Percentiles rank a stretch among this genome's conserved stretches.
phyloP scores from a whole-genome alignment of 352 stramenopile species.

The Phytophthora megakarya region DNA sequence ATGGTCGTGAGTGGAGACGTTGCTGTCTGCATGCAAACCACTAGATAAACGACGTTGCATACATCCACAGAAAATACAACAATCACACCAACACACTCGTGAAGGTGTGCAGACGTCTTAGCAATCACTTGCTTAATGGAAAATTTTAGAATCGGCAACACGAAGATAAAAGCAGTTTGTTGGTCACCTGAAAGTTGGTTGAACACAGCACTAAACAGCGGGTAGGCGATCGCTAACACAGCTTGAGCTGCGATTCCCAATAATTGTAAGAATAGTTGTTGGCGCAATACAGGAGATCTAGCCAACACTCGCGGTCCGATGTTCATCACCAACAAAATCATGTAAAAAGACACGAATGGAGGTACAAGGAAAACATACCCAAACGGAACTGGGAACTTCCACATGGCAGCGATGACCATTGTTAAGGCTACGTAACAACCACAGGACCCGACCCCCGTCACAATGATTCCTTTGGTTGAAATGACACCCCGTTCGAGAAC shows the following conservation, averaged over 20 bases:
- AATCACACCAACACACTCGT: slow-evolving; percentile 25
- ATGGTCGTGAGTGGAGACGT: slow-evolving; percentile 16
- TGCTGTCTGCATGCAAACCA: slow-evolving; percentile 31
- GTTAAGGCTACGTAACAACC: slow-evolving; percentile 12
- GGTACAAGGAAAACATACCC: slow-evolving; percentile 17
- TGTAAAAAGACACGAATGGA: slow-evolving; percentile 15
- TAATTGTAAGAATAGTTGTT: slow-evolving; percentile 4
- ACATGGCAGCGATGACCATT: slow-evolving; percentile 10
- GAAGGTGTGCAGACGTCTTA: slow-evolving; percentile 6
- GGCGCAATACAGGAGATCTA: not conserved
- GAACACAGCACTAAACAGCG: slow-evolving; percentile 11
- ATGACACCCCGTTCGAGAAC: slow-evolving; percentile 18
- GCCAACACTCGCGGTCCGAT: slow-evolving; percentile 6
- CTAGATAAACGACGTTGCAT: slow-evolving; percentile 35
- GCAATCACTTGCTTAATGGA: slow-evolving; percentile 27
- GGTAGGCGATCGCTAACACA: slow-evolving; percentile 17
- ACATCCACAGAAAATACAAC: slow-evolving; percentile 38
- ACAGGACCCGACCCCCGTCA: slow-evolving; percentile 11
- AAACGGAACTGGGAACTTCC: slow-evolving; percentile 25
- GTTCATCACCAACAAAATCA: slow-evolving; percentile 13
- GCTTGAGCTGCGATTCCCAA: slow-evolving; percentile 5
- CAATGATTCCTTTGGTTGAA: slow-evolving; percentile 1
- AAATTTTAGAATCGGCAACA: not conserved
- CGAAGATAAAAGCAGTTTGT: not conserved
- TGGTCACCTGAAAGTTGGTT: not conserved